Conservation (phyloP, 352 stramenopile species). For the Phytophthora sp. region DNA sequence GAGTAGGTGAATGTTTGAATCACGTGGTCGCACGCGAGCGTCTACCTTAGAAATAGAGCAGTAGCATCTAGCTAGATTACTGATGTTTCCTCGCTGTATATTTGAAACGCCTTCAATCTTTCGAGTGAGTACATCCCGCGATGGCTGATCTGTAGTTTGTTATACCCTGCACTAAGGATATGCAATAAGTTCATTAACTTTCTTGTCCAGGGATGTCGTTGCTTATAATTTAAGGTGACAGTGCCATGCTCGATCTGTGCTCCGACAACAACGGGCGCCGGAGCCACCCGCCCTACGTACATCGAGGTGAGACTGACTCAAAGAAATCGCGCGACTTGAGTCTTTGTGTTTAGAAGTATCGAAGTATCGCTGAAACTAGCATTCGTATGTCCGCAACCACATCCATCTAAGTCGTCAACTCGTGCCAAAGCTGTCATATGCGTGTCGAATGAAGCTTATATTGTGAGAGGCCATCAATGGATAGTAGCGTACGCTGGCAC, state of each 20-base stretch:
- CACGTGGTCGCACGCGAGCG: no score
- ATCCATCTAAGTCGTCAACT: no score
- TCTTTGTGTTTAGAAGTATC: no score
- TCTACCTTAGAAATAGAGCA: background rate
- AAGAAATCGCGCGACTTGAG: no score
- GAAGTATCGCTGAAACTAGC: constrained; percentile 1
- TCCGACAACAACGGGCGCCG: background rate
- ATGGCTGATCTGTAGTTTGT: constrained; percentile 27
- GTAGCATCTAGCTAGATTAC: background rate
- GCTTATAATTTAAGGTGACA: no score
- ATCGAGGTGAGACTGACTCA: background rate
- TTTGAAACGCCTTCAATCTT: constrained; percentile 33
- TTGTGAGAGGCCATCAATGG: no score
- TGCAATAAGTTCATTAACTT: no score
- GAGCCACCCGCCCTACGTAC: background rate
- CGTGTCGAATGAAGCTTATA: no score
- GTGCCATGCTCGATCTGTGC: background rate
- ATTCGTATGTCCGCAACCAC: background rate
- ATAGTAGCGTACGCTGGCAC: no score
- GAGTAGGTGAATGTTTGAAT: no score
- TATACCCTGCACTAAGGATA: background rate
- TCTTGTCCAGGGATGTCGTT: no score
- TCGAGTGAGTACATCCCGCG: constrained; percentile 45
- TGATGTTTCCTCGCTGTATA: constrained; percentile 25
- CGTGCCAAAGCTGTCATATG: no score